Evolutionary conservation across 805 yeast genomes (phyloP).

Genomic region (Brettanomyces custersianus): DNA sequence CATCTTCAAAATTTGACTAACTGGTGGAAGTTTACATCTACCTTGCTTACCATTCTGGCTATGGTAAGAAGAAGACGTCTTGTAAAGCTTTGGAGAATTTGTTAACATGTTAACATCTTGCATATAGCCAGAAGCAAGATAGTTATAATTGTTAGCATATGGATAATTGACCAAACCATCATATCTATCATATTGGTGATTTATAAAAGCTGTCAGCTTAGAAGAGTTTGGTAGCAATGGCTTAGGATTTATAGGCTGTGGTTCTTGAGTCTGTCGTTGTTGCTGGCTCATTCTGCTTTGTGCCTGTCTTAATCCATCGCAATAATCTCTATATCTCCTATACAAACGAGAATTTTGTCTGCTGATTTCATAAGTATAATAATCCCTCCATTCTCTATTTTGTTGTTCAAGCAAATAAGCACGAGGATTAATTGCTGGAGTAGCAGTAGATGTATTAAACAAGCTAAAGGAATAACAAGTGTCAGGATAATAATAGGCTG

Average conservation of each 20-base stretch:
- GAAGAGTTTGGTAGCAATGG: constrained; percentile 10
- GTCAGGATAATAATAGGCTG: constrained; percentile 24
- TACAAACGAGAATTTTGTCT: constrained; percentile 31
- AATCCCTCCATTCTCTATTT: constrained; percentile 37
- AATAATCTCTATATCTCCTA: constrained; percentile 29
- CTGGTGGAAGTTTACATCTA: constrained; percentile 17
- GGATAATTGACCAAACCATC: constrained; percentile 35
- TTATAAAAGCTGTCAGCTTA: constrained; percentile 17
- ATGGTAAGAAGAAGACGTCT: too few relatives aligned
- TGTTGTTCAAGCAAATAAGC: constrained; percentile 22
- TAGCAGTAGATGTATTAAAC: constrained; percentile 14
- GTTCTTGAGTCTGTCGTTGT: not conserved
- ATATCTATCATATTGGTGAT: constrained; percentile 15
- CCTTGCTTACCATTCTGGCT: constrained; percentile 7
- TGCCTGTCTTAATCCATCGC: constrained; percentile 14
- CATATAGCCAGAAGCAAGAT: constrained; percentile 38
- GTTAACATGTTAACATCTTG: constrained; percentile 41
- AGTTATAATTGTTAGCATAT: constrained; percentile 43
- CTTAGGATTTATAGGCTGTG: constrained; percentile 3
- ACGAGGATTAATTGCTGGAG: constrained; percentile 24
- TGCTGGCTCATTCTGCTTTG: not conserved
- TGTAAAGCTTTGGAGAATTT: constrained; percentile 37
- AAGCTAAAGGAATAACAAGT: constrained; percentile 27
- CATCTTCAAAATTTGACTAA: constrained; percentile 7
- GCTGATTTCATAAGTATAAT: constrained; percentile 31